A percentile compares a stretch with the other conserved stretches of the same genome.
phyloP scores from a whole-genome alignment of 768 basidiomycete species.

The Cystofilobasidium bisporidii region DNA sequence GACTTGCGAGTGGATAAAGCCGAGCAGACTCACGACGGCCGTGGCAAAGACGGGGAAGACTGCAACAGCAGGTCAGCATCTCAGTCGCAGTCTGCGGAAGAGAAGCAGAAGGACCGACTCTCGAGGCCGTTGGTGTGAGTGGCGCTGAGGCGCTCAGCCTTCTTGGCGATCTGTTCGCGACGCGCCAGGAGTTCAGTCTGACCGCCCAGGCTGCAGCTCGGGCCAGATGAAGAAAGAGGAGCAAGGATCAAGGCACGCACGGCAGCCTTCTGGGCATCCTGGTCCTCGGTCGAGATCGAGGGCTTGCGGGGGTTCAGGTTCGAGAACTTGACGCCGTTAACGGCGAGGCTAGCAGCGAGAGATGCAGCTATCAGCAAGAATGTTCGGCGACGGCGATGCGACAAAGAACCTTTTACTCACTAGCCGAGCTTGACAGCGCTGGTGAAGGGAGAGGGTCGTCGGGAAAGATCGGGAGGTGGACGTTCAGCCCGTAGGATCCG shows the following conservation, averaged over 20 bases:
- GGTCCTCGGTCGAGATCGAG: not conserved
- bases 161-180: constrained; percentile 6
- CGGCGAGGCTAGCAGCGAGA: not conserved
- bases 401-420: too few relatives aligned
- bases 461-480: too few relatives aligned
- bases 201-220: too few relatives aligned
- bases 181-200: too few relatives aligned
- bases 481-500: too few relatives aligned
- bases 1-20: too few relatives aligned
- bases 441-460: too few relatives aligned
- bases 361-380: too few relatives aligned
- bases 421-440: constrained; percentile 1
- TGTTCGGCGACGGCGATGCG: too few relatives aligned
- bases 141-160: not conserved
- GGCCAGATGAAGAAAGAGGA: not conserved
- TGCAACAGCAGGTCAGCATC: not conserved
- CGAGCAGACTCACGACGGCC: not conserved
- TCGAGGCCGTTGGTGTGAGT: constrained; percentile 27
- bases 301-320: constrained; percentile 16
- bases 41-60: constrained; percentile 21
- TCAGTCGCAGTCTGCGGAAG: not conserved
- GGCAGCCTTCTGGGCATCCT: not conserved
- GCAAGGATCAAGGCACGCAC: not conserved
- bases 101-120: not conserved
- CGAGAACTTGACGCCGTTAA: constrained; percentile 9